A percentile compares a stretch with the other conserved stretches of the same genome.
Conservation (phyloP, 2,329 filamentous ascomycete genomes). For the Cordyceps cateniannulata region DNA sequence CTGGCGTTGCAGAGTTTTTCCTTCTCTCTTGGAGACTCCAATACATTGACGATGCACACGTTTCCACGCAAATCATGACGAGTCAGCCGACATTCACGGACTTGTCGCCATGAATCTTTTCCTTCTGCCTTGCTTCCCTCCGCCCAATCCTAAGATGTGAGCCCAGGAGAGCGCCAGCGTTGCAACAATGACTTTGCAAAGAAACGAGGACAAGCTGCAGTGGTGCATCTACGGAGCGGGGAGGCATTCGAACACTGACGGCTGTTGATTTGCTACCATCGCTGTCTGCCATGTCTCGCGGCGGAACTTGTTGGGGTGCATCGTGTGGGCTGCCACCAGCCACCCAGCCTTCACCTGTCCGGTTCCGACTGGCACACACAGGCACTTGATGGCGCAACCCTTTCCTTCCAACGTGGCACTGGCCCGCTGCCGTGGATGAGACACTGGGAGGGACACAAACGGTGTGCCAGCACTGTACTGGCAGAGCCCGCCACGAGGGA, state of each 20-base stretch:
- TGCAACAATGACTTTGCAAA: not conserved
- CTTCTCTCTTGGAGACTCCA: not conserved
- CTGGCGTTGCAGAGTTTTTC: not conserved
- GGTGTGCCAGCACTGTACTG: not conserved
- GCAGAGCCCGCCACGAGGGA: not conserved
- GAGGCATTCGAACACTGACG: not conserved
- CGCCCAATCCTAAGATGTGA: not conserved
- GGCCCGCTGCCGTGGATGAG: not conserved
- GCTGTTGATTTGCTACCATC: not conserved
- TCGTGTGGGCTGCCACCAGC: not conserved
- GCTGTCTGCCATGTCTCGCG: not conserved
- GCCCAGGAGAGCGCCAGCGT: not conserved
- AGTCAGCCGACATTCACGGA: not conserved
- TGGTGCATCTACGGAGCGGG: not conserved
- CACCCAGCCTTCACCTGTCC: not conserved
- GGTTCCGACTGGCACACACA: not conserved
- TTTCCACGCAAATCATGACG: not conserved
- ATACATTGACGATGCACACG: not conserved
- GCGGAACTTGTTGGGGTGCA: not conserved
- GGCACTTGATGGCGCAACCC: not conserved
- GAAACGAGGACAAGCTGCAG: not conserved
- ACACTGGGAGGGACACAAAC: not conserved
- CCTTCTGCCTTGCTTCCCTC: not conserved
- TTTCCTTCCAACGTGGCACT: not conserved
- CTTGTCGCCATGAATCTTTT: not conserved